These are phyloP conservation scores for Entomortierella chlamydospora DNA, from an alignment of 192 early-diverging fungal genomes.

Conservation along the genomic window DNA sequence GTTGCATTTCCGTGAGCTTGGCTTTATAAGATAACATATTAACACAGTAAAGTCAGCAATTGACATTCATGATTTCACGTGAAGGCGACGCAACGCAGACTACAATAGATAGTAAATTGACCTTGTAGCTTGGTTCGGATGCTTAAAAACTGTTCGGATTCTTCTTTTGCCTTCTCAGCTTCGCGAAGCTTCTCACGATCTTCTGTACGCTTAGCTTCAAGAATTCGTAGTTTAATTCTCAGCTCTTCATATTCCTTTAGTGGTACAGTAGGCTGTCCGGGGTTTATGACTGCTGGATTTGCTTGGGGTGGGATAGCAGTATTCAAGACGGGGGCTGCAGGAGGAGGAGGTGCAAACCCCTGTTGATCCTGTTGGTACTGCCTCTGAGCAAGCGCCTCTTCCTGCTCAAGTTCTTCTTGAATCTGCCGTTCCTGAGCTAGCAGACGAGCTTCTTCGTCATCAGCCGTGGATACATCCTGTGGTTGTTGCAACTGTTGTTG, in stretches of 20 bases:
- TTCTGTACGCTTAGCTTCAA: constrained; percentile 86
- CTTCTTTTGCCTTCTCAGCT: constrained; percentile 75
- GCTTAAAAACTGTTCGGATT: constrained; percentile 77
- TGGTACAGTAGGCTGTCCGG: constrained; percentile 54
- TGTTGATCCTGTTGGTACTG: constrained; percentile 31
- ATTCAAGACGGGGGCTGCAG: neutral
- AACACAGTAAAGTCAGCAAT: neutral
- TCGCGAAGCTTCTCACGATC: constrained; percentile 81
- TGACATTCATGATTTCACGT: neutral
- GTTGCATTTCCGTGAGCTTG: constrained; percentile 78
- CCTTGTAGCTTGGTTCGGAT: constrained; percentile 75
- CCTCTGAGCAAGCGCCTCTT: constrained; percentile 34
- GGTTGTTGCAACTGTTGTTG: constrained; percentile 12
- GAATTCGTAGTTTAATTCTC: constrained; percentile 76
- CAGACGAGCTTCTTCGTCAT: constrained; percentile 18
- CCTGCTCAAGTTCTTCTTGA: constrained; percentile 39
- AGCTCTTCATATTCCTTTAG: constrained; percentile 85
- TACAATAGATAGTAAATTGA: constrained; percentile 14
- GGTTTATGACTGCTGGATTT: constrained; percentile 3
- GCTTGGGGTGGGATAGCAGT: neutral
- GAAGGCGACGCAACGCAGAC: neutral
- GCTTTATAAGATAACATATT: constrained; percentile 32
- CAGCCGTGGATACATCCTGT: constrained; percentile 4
- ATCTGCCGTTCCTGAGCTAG: constrained; percentile 38
- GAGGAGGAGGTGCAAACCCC: constrained; percentile 23